Conservation (phyloP, 2,329 filamentous ascomycete species). For the Colletotrichum orchidophilum region DNA sequence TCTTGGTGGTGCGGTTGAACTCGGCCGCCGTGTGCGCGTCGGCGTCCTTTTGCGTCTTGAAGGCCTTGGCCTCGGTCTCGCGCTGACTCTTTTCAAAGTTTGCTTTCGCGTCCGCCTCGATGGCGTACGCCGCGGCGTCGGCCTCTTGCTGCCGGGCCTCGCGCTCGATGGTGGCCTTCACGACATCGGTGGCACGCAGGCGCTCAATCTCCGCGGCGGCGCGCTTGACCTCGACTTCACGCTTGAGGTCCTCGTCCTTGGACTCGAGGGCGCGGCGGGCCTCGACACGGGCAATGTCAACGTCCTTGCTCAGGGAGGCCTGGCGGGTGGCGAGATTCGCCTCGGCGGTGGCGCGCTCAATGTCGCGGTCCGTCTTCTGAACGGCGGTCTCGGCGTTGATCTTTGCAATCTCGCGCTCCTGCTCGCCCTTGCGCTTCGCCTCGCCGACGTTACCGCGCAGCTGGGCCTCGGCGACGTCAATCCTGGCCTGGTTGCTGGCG, state of each 20-base stretch:
- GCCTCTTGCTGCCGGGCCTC: constrained; percentile 76
- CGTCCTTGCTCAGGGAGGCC: constrained; percentile 76
- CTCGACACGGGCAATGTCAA: constrained; percentile 79
- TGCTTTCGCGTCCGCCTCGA: constrained; percentile 68
- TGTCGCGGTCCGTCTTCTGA: constrained; percentile 84
- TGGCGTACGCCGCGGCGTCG: constrained; percentile 71
- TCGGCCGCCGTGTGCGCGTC: constrained; percentile 53
- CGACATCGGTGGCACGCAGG: constrained; percentile 79
- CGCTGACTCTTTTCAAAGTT: constrained; percentile 63
- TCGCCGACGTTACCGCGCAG: constrained; percentile 78
- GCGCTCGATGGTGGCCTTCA: constrained; percentile 76
- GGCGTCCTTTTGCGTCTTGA: constrained; percentile 57
- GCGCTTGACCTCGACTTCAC: constrained; percentile 79
- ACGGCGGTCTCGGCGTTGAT: constrained; percentile 88
- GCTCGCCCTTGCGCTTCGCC: constrained; percentile 79
- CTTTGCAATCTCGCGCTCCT: constrained; percentile 87
- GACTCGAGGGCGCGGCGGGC: constrained; percentile 78
- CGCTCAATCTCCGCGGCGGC: constrained; percentile 84
- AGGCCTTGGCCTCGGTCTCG: constrained; percentile 61
- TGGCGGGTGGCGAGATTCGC: constrained; percentile 78
- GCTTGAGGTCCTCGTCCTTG: constrained; percentile 83
- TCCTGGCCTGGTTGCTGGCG: constrained; percentile 79
- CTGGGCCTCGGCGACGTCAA: constrained; percentile 73
- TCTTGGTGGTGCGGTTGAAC: constrained; percentile 51
- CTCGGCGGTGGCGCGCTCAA: constrained; percentile 82